These are phyloP conservation scores for Pachyrhizus erosus DNA, from an alignment of 306 rosid genomes.

Conservation along the genomic window DNA sequence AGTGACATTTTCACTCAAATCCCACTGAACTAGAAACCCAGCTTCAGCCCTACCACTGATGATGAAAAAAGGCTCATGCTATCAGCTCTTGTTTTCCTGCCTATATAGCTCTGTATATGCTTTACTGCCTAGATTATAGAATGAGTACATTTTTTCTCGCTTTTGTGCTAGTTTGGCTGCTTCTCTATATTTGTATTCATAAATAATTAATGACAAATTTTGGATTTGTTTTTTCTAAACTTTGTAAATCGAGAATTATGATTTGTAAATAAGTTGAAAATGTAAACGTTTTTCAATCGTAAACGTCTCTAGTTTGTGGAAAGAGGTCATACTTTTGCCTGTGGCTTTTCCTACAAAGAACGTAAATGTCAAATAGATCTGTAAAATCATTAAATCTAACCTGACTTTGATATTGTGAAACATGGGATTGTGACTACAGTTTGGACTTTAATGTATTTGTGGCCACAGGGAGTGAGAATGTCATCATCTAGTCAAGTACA, in stretches of 20 bases:
- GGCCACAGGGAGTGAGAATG: background rate
- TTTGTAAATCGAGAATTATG: background rate
- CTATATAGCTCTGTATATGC: slow-evolving; percentile 34
- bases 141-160: background rate
- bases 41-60: slow-evolving; percentile 37
- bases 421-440: background rate
- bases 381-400: background rate
- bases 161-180: background rate
- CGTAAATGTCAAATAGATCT: background rate
- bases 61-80: slow-evolving; percentile 53
- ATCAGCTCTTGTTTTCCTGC: slow-evolving; percentile 35
- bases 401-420: background rate
- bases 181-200: slow-evolving; percentile 30
- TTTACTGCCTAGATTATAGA: slow-evolving; percentile 27
- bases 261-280: background rate
- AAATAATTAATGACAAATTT: slow-evolving; percentile 18
- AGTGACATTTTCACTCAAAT: slow-evolving; percentile 15
- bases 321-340: background rate
- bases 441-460: background rate
- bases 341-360: background rate
- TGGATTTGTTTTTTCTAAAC: slow-evolving; percentile 11
- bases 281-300: background rate
- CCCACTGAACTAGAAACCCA: background rate
- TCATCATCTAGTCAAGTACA: background rate
- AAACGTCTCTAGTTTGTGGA: background rate